A percentile compares a stretch with the other conserved stretches of the same genome.
phyloP scores from a whole-genome alignment of 2,329 filamentous ascomycete species.

The Xylaria polymorpha region DNA sequence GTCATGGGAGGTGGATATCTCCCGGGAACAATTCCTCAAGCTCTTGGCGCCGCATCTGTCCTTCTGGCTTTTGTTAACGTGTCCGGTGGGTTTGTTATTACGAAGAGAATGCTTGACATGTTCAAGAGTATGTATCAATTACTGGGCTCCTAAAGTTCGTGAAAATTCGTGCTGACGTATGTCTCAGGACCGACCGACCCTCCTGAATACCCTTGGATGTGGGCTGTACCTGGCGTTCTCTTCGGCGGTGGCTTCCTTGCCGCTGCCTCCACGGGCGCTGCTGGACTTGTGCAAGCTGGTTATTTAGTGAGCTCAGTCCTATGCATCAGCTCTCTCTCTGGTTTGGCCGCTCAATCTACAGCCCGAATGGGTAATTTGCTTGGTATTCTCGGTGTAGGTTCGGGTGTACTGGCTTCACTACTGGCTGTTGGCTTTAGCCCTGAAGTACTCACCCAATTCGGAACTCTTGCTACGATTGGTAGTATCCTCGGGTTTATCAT shows the following conservation, averaged over 20 bases:
- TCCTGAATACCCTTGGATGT: conserved; percentile 88
- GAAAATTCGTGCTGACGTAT: conserved; percentile 39
- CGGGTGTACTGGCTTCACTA: conserved; percentile 85
- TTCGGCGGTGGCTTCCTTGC: conserved; percentile 86
- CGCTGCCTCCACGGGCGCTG: conserved; percentile 82
- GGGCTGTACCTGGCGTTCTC: conserved; percentile 78
- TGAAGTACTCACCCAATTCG: conserved; percentile 83
- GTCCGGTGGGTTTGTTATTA: conserved; percentile 89
- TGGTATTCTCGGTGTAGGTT: conserved; percentile 85
- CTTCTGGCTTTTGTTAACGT: conserved; percentile 89
- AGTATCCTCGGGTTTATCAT: conserved; percentile 76
- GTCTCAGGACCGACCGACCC: conserved; percentile 78
- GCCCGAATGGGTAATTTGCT: conserved; percentile 87
- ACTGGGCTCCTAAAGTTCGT: not conserved
- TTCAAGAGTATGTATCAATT: conserved; percentile 70
- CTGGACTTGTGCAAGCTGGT: conserved; percentile 85
- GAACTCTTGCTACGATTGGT: conserved; percentile 78
- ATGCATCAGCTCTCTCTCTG: conserved; percentile 85
- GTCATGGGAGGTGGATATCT: conserved; percentile 85
- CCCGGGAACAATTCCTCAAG: conserved; percentile 81
- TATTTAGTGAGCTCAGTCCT: conserved; percentile 87
- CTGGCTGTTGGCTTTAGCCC: conserved; percentile 83
- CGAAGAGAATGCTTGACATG: conserved; percentile 94
- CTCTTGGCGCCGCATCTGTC: conserved; percentile 82
- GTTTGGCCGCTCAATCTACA: conserved; percentile 83